Evolutionary conservation across 2,329 filamentous ascomycete species (phyloP), one percentile per base, ranked within the genome.

Genomic region (Bisporella sp.): DNA sequence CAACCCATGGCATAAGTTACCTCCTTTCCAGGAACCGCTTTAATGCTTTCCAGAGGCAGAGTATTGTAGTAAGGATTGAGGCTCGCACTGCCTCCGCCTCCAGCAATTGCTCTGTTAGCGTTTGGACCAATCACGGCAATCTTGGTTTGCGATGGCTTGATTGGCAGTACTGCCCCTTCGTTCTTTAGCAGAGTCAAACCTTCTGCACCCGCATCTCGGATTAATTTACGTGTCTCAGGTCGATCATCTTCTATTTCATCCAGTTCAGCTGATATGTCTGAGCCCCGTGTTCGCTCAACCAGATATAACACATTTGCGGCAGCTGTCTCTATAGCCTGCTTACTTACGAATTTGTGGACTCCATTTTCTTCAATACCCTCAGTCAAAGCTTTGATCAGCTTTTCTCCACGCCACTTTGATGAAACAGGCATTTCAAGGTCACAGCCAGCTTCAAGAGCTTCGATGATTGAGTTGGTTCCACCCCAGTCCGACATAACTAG

Each of bases 31-130:
- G 79, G 72, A 1, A 73, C 70, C 31, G 71, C 70, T 39, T 70
- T 74, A 53, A 85, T 83, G 58, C 81, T 83, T 42, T 84, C 80
- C 46, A 82, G 72, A 0, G 83, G 83, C 7, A 82, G 72, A 2
- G 80, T 82, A 56, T 73, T 81, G 64, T 86, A 86, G 65, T 86
- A 85, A 0, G 83, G 81, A 62, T 85, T 85, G 45, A 86, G 68
- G 55, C 79, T 83, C 13, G 83, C 82, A 59, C 82, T 85, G 46
- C 83, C 82, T 40, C 82, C 82, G 46, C 83, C 82, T 12, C 78
- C 79, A n/a, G 79, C 81, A 55, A 86, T 84, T 0, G 82, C 78
- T 49, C 81, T 71, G 62, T 84, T 83, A 21, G 81, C 81, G 54
- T 86, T 85, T 1, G 82, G 82, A 0, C 82, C 82, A 47, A 86